phyloP scores from a whole-genome alignment of 2,329 filamentous ascomycete species.

The Albifimbria verrucaria region DNA sequence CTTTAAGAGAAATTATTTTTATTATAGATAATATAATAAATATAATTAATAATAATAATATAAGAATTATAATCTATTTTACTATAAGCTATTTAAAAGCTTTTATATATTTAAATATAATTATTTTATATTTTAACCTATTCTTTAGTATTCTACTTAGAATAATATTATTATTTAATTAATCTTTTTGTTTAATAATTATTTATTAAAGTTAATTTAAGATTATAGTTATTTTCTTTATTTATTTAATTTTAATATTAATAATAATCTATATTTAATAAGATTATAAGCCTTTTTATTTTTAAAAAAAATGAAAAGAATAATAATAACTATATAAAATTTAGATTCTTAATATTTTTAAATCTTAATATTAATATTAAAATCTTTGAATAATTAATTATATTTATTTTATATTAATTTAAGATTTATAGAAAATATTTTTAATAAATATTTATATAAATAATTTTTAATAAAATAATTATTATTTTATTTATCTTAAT shows the following conservation, averaged over 20 bases:
- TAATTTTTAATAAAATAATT: background rate
- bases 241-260: background rate
- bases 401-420: background rate
- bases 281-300: background rate
- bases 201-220: background rate
- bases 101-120: background rate
- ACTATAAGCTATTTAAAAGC: background rate
- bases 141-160: too few species aligned
- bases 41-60: background rate
- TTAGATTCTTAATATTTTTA: background rate
- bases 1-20: background rate
- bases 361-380: background rate
- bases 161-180: background rate
- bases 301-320: background rate
- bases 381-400: background rate
- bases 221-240: background rate
- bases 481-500: background rate
- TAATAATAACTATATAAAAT: background rate
- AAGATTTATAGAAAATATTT: background rate
- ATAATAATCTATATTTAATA: background rate
- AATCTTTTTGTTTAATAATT: background rate
- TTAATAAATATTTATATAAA: background rate
- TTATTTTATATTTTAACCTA: background rate
- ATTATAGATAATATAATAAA: background rate
- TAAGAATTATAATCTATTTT: background rate